Evolutionary conservation across 2,329 filamentous ascomycete genomes (phyloP).

Genomic region (Aspergillus calidoustus): DNA sequence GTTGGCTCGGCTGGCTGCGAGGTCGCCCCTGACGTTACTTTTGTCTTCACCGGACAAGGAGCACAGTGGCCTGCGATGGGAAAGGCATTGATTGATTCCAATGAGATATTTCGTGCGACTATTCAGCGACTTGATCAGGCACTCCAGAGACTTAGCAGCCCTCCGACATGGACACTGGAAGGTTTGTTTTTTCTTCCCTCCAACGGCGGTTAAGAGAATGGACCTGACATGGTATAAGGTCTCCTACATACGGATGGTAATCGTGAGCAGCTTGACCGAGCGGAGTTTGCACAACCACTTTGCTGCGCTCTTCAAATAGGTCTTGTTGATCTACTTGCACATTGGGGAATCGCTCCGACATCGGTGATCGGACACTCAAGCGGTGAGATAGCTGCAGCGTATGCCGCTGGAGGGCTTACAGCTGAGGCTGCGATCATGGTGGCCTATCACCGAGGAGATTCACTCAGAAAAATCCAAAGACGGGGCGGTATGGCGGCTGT

Average conservation of each 20-base stretch:
- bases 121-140: constrained; percentile 8
- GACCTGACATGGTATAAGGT: neutral
- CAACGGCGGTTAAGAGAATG: too few species aligned
- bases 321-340: constrained; percentile 19
- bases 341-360: constrained; percentile 12
- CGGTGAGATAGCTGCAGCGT: constrained; percentile 29
- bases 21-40: neutral
- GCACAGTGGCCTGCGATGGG: constrained; percentile 31
- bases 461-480: neutral
- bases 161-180: neutral
- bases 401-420: constrained; percentile 18
- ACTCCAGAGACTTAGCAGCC: neutral
- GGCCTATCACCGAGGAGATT: constrained; percentile 26
- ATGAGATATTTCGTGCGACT: neutral
- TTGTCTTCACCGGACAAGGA: constrained; percentile 29
- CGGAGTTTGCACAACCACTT: constrained; percentile 24
- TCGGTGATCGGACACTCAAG: constrained; percentile 28
- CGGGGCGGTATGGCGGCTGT: constrained; percentile 20
- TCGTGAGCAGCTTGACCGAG: neutral
- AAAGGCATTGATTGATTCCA: constrained; percentile 2
- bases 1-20: neutral
- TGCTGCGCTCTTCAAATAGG: constrained; percentile 28
- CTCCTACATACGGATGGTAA: neutral
- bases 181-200: neutral
- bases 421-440: constrained; percentile 20